Evolutionary conservation across 2,329 filamentous ascomycete genomes (phyloP), one percentile per base, ranked within the genome.

Genomic region (Metarhizium rileyi): DNA sequence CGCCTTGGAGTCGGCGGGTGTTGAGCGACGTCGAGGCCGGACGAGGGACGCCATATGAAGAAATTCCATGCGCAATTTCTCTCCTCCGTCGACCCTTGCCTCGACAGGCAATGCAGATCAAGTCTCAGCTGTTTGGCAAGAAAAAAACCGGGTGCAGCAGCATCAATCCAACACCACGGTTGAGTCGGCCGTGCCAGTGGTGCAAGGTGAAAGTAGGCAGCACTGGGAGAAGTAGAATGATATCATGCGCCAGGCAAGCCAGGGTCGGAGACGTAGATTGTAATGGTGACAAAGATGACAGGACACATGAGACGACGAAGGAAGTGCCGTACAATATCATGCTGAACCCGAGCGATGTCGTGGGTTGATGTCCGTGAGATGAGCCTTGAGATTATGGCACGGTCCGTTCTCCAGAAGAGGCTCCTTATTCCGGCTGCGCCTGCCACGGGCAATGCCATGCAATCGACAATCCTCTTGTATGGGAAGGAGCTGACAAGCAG

Each of bases 11-110:
- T n/a, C n/a, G n/a, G n/a, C n/a, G n/a, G n/a, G n/a, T n/a, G n/a
- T 48, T 47, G 36, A 38, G 44, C 18, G 35, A 49, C 28, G 9
- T 3, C 33, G 35, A 27, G 38, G 40, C 45, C 18, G 40, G 33
- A 40, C 40, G 10, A 33, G 40, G 18, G 38, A 25, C n/a, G 27
- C 28, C 33, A 22, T 27, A 48, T 22, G 41, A 45, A 27, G 28
- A 48, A 46, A 45, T 42, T 41, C 35, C 46, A 45, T 51, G 49
- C 49, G 45, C 26, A 20, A 41, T 22, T 28, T 20, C 38, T 28
- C 30, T 18, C 40, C 46, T 35, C 5, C 23, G 44, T 22, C 40
- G 33, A 33, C 30, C 30, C 30, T 33, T 5, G 10, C 30, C 16
- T 12, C 30, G 16, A 5, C 30, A 33, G 30, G 36, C 36, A 40